Base-by-base conservation (phyloP, 1,284 basidiomycete species). In the Apiotrichum akiyoshidainum region DNA sequence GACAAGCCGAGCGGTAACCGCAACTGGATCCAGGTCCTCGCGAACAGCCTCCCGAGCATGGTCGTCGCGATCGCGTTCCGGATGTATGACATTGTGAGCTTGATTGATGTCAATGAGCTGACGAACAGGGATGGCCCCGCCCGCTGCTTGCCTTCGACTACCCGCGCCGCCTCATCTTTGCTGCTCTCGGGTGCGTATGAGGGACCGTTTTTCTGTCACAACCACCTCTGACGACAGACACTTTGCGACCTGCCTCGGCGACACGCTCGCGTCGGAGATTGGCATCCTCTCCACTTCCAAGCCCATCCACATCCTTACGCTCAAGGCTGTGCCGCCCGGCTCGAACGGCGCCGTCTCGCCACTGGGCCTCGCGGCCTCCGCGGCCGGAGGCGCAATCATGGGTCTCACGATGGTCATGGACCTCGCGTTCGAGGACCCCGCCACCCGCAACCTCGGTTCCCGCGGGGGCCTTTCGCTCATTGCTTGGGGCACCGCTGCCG, bases 291-390 rank as follows among this genome's bases (percentile, higher is more conserved):
- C 89, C 19, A 74, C 73, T 17, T 81, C 83, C 5, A 81, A 81
- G 6, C 92, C 92, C 0, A 74, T 85, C 44, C 83, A 93, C 34
- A 83, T 92, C 66, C 90, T 90, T 2, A 91, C 87, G 1, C 74
- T 87, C 48, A 80, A 81, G 57, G 65, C 77, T 0, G 90, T 94
- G 0, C 92, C 92, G 1, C 87, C 88, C 0, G 94, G 94, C 1
- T 96, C 94, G 1, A 97, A 98, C 71, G 94, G 94, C 11, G 94
- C 84, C 0, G 83, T 97, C 62, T 89, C 89, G 1, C 55, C 82
- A 0, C 82, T 84, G 46, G 94, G 94, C 10, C 89, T 90, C 0
- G 60, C 84, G 2, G 86, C 87, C 11, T 91, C 89, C 1, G 76
- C 87, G 2, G 70, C 81, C 0, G 94, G 94, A 1, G 94, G 94